Base-by-base conservation (phyloP, 257 asterid genomes). In the Nicotiana obtusifolia region DNA sequence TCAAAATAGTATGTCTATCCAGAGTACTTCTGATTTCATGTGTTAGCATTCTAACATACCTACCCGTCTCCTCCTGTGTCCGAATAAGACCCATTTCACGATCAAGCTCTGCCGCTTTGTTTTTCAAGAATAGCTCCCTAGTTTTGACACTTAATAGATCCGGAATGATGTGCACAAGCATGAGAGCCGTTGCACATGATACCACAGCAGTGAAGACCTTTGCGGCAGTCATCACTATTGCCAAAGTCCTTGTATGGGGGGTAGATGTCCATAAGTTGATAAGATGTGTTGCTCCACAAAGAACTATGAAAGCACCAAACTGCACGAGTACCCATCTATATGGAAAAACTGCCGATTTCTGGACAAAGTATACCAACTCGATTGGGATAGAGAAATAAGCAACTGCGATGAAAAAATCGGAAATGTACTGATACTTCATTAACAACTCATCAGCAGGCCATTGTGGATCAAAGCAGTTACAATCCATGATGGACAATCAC, bases 241-340 rank as follows among this genome's bases (percentile, higher is more conserved):
- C 99, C 78, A 94, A 97, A 3, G 94, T 96, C 87, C 94, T 92
- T 3, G 99, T 87, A 85, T 96, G 98, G 87, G 88, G 80, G 26
- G 85, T 88, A 73, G 93, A 92, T 11, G 99, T 96, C 99, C 99
- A 96, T 62, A 96, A 84, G 84, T 90, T 96, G 62, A 96, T 96
- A 59, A 96, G 89, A 86, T 96, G 99, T 26, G 99, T 96, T 11
- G 98, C 98, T 28, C 99, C 99, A 85, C 99, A 96, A 31, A 96
- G 98, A 86, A 96, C 97, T 75, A 96, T 96, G 82, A 96, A 96
- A 31, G 99, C 99, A 83, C 99, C 99, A 71, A 96, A 96, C 91
- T 96, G 99, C 83, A 96, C 97, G 47, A 96, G 97, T 85, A 96
- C 99, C 99, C 99, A 96, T 89, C 93, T 87, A 81, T 96, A 96